These are phyloP conservation scores for Pseudonitzschia delicatissima DNA, from an alignment of 108 stramenopile species.

Conservation along the genomic window DNA sequence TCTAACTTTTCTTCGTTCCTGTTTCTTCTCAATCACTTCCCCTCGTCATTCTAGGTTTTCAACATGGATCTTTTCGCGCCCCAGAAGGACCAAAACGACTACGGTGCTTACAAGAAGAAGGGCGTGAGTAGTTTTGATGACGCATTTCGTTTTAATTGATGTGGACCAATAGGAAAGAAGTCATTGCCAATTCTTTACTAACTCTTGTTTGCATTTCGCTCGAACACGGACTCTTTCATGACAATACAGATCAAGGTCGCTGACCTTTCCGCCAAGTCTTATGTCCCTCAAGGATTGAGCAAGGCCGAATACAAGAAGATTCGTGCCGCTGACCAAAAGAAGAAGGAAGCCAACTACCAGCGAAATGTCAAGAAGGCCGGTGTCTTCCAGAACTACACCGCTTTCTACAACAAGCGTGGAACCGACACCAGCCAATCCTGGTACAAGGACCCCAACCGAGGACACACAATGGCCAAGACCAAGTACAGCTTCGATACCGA, in stretches of 20 bases:
- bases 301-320: constrained; percentile 67
- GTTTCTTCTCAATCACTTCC: not conserved
- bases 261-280: constrained; percentile 58
- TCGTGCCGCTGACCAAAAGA: constrained; percentile 50
- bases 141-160: not conserved
- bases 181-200: not conserved
- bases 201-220: constrained; percentile 3
- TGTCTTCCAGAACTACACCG: constrained; percentile 76
- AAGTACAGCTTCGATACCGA: constrained; percentile 27
- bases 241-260: constrained; percentile 36
- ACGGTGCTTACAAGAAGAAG: constrained; percentile 80
- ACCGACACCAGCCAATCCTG: constrained; percentile 55
- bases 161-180: too few relatives aligned
- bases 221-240: not conserved
- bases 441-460: constrained; percentile 62
- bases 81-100: constrained; percentile 59
- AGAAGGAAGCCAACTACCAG: constrained; percentile 77
- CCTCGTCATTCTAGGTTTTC: constrained; percentile 31
- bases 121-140: constrained; percentile 33
- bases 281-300: constrained; percentile 73
- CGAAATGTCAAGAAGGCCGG: constrained; percentile 82
- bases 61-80: constrained; percentile 75
- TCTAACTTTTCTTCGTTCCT: not conserved
- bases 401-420: constrained; percentile 74
- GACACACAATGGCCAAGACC: constrained; percentile 77